These are phyloP conservation scores for Saccharomyces hybrid DNA, from an alignment of 1,139 yeast genomes.

Conservation along the genomic window DNA sequence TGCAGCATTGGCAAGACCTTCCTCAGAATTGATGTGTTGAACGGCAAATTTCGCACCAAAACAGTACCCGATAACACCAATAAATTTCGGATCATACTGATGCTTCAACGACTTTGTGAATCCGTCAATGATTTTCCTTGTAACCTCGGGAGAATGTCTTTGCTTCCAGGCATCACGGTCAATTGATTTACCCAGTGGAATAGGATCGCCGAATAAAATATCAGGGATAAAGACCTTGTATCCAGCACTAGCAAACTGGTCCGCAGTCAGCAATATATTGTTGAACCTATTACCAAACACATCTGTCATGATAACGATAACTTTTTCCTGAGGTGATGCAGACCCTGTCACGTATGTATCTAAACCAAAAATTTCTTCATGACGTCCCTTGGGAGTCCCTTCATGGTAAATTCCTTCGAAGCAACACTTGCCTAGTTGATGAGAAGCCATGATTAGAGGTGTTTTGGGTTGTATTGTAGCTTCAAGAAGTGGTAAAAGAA, in stretches of 20 bases:
- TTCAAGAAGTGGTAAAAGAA: too few species aligned
- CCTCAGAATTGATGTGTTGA: slow-evolving; percentile 41
- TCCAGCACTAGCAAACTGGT: slow-evolving; percentile 55
- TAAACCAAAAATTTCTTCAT: slow-evolving; percentile 39
- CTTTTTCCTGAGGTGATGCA: slow-evolving; percentile 32
- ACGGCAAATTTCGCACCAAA: slow-evolving; percentile 70
- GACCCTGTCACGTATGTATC: slow-evolving; percentile 52
- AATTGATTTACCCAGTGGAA: slow-evolving; percentile 24
- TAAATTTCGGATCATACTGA: slow-evolving; percentile 43
- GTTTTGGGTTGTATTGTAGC: background rate
- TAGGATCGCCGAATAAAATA: slow-evolving; percentile 51
- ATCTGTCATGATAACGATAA: slow-evolving; percentile 62
- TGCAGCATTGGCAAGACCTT: slow-evolving; percentile 47
- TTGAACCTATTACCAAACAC: slow-evolving; percentile 52
- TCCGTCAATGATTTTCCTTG: slow-evolving; percentile 37
- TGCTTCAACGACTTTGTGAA: slow-evolving; percentile 40
- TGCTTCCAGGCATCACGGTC: slow-evolving; percentile 45
- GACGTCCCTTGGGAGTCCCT: slow-evolving; percentile 44
- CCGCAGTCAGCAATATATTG: slow-evolving; percentile 57
- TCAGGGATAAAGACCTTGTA: slow-evolving; percentile 70
- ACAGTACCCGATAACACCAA: slow-evolving; percentile 71
- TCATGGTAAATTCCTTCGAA: slow-evolving; percentile 39
- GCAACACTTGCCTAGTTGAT: slow-evolving; percentile 48
- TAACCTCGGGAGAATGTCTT: slow-evolving; percentile 44
- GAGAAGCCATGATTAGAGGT: slow-evolving; percentile 39